phyloP scores from a whole-genome alignment of 257 asterid species.

The Jacaranda copaia region DNA sequence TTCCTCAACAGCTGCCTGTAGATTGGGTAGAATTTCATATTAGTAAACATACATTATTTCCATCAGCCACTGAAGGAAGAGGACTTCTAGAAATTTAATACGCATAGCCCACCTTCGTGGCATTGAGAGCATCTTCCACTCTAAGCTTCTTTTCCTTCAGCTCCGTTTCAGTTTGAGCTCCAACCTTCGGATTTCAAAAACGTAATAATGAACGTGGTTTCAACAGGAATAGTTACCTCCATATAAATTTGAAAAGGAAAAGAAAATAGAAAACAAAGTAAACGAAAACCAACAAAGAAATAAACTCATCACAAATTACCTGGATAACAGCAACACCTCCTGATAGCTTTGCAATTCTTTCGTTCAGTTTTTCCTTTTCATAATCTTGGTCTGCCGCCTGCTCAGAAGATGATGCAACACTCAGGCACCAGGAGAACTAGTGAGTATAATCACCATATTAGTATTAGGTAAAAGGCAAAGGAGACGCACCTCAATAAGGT shows the following conservation, averaged over 20 bases:
- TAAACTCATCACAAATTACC: constrained; percentile 47
- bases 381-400: constrained; percentile 95
- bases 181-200: constrained; percentile 64
- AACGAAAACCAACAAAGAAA: not conserved
- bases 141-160: constrained; percentile 95
- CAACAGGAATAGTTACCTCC: not conserved
- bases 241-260: not conserved
- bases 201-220: not conserved
- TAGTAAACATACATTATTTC: not conserved
- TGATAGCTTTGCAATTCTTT: constrained; percentile 93
- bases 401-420: constrained; percentile 21
- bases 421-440: constrained; percentile 14
- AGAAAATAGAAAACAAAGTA: too few species aligned
- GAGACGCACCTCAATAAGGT: constrained; percentile 78
- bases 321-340: constrained; percentile 99
- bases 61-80: not conserved
- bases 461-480: constrained; percentile 3
- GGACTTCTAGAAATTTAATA: not conserved
- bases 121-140: constrained; percentile 99
- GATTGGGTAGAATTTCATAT: constrained; percentile 15
- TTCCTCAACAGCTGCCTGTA: constrained; percentile 99
- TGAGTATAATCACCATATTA: not conserved
- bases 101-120: constrained; percentile 70
- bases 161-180: constrained; percentile 99
- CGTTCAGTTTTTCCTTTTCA: constrained; percentile 85